These are phyloP conservation scores for Wickerhamomyces ciferrii DNA, from an alignment of 805 yeast species.

Conservation along the genomic window DNA sequence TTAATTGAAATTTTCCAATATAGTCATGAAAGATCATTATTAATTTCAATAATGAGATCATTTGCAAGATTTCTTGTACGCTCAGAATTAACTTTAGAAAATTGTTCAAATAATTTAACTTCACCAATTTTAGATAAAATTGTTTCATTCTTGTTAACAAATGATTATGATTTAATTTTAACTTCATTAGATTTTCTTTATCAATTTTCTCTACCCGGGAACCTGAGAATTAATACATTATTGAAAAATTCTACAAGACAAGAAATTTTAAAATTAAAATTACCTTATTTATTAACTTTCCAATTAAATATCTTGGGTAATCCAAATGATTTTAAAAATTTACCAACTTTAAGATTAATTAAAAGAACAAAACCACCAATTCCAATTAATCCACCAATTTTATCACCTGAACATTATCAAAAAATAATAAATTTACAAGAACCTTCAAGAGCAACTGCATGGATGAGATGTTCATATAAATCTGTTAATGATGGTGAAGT, in stretches of 20 bases:
- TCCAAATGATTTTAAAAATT: constrained; percentile 20
- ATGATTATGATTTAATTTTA: constrained; percentile 65
- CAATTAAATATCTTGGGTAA: constrained; percentile 34
- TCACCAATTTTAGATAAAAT: constrained; percentile 44
- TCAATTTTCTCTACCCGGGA: constrained; percentile 68
- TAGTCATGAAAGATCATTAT: constrained; percentile 61
- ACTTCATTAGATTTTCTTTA: constrained; percentile 79
- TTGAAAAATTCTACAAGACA: constrained; percentile 41
- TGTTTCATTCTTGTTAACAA: constrained; percentile 51
- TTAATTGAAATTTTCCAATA: constrained; percentile 45
- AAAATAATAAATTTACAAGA: constrained; percentile 66
- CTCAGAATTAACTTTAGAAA: constrained; percentile 40
- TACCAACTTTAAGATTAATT: constrained; percentile 31
- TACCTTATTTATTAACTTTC: constrained; percentile 58
- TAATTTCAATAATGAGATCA: constrained; percentile 68
- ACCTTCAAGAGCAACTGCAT: constrained; percentile 86
- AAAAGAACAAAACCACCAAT: constrained; percentile 57
- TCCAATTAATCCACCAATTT: constrained; percentile 61
- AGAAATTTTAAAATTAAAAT: constrained; percentile 47
- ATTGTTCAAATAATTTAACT: constrained; percentile 44
- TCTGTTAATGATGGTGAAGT: constrained; percentile 77
- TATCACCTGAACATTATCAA: constrained; percentile 50
- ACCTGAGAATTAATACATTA: constrained; percentile 48
- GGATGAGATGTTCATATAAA: constrained; percentile 91
- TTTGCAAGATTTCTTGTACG: constrained; percentile 75